Percentiles rank a stretch among this genome's conserved stretches.
phyloP scores from a whole-genome alignment of 225 moss, liverwort and hornwort genomes.

The Pseudisothecium myosuroides region DNA sequence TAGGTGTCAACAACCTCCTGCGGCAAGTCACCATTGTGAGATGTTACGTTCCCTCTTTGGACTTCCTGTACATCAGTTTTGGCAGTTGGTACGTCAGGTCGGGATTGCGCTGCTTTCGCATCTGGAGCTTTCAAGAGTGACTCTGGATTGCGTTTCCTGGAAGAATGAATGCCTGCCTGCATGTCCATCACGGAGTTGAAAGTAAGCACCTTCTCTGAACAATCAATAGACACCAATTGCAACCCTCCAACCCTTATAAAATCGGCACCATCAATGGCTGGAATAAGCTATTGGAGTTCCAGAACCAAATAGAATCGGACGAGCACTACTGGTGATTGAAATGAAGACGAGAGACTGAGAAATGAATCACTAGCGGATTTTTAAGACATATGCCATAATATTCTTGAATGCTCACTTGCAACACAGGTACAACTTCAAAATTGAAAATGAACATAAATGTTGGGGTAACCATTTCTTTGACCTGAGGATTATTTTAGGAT shows the following conservation, averaged over 20 bases:
- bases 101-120: background rate
- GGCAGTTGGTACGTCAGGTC: background rate
- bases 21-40: background rate
- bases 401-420: background rate
- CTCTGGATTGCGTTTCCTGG: background rate
- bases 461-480: background rate
- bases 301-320: background rate
- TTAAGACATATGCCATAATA: background rate
- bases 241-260: background rate
- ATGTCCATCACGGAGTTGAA: background rate
- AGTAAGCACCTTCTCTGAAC: background rate
- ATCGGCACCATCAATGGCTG: background rate
- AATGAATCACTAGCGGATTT: background rate
- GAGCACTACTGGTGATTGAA: background rate
- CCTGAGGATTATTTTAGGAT: background rate
- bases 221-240: background rate
- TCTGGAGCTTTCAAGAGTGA: background rate
- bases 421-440: background rate
- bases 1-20: background rate
- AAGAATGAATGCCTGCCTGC: constrained; percentile 43
- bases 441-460: background rate
- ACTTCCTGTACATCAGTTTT: background rate
- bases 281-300: background rate
- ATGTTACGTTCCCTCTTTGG: background rate
- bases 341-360: background rate